Base-by-base conservation (phyloP, 805 yeast species). In the Debaryomyces hansenii region DNA sequence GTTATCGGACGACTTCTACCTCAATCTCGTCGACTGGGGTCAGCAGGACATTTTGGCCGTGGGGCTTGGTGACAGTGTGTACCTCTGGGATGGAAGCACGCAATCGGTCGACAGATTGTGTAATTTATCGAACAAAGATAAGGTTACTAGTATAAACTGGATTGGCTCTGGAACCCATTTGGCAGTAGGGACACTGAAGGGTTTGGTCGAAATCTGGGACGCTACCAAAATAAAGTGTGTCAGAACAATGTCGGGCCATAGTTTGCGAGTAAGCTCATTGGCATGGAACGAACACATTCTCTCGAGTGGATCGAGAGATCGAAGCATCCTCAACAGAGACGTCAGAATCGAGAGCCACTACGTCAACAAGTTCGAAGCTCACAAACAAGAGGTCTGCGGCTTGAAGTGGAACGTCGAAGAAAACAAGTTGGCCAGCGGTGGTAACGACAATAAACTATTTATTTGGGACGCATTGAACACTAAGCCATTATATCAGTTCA, bases 381-480 rank as follows among this genome's bases (percentile, higher is more conserved):
- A 94, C 66, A 81, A 83, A 45, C 98, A 94, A 67, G 99, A 94
- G 66, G 96, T 94, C 37, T 94, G 99, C 70, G 99, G 99, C 2
- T 76, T 94, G 54, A 84, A 84, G 60, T 94, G 99, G 99, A 91
- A 91, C 58, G 77, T 81, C 4, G 95, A 89, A 46, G 95, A 88
- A 55, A 90, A 92, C 63, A 90, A 88, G 62, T 75, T 94, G 41
- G 99, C 97, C 0, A 84, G 94, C 20, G 99, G 99, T 20, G 96
- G 97, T 38, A 94, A 94, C 62, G 99, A 94, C 67, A 94, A 94
- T 63, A 80, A 80, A 57, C 74, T 94, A 20, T 77, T 80, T 53
- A 86, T 94, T 9, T 94, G 97, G 94, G 96, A 90, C 60, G 96
- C 94, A 1, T 63, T 83, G 38, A 78, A 78, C 44, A 63, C 77